Conservation (phyloP, 75 land plant genomes). For the Adiantum capillusveneris region DNA sequence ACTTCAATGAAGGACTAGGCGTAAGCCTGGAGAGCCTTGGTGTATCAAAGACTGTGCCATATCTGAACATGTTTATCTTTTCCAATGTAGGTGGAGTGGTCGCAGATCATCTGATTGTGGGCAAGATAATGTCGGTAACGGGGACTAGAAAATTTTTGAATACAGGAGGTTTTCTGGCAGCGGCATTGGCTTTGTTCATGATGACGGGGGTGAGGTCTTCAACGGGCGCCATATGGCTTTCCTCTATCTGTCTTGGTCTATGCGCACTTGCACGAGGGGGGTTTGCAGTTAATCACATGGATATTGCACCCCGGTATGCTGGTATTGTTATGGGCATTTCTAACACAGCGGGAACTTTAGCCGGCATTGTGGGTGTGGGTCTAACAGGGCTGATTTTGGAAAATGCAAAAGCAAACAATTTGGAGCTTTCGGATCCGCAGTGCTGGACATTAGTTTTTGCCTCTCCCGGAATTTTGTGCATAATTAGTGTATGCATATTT, state of each 20-base stretch:
- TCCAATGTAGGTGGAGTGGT: conserved; percentile 80
- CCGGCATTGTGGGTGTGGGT: conserved; percentile 76
- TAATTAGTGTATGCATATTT: conserved; percentile 54
- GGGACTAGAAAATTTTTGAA: conserved; percentile 62
- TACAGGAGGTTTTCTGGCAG: conserved; percentile 54
- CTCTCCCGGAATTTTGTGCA: conserved; percentile 60
- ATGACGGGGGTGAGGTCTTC: conserved; percentile 52
- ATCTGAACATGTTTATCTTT: conserved; percentile 80
- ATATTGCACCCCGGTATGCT: conserved; percentile 80
- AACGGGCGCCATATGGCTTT: conserved; percentile 57
- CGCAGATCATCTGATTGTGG: conserved; percentile 61
- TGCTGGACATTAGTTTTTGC: conserved; percentile 67
- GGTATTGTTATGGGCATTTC: conserved; percentile 90
- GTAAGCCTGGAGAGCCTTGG: conserved; percentile 80
- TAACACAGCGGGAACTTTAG: conserved; percentile 87
- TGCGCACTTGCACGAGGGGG: conserved; percentile 78
- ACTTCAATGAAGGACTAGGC: conserved; percentile 59
- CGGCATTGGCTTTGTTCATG: conserved; percentile 56
- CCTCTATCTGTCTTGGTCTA: conserved; percentile 69
- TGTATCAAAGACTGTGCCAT: conserved; percentile 70
- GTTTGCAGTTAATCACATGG: conserved; percentile 89
- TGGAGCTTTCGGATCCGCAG: conserved; percentile 48
- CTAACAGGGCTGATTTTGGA: conserved; percentile 71
- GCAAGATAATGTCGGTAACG: conserved; percentile 53
- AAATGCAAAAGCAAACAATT: conserved; percentile 32